These are phyloP conservation scores for Thermomucor indicae-seudaticae DNA, from an alignment of 371 early-diverging fungal genomes.

Conservation along the genomic window DNA sequence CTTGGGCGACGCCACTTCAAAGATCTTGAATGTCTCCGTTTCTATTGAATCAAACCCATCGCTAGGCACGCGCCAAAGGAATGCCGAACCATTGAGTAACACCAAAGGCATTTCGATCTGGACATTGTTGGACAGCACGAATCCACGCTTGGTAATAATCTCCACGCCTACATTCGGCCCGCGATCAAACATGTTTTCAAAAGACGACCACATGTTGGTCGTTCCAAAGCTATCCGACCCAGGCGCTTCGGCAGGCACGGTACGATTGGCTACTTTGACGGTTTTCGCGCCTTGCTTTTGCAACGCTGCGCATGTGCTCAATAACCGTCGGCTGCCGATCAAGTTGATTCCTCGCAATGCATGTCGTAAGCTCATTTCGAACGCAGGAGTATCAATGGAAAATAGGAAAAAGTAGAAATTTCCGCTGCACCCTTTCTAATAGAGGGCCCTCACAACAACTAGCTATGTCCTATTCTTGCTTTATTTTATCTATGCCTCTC, in stretches of 20 bases:
- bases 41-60: slow-evolving; percentile 16
- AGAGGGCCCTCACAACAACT: too few relatives aligned
- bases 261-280: slow-evolving; percentile 9
- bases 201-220: slow-evolving; percentile 17
- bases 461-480: too few relatives aligned
- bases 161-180: slow-evolving; percentile 45
- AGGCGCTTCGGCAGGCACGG: slow-evolving; percentile 12
- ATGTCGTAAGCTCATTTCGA: too few relatives aligned
- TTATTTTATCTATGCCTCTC: too few relatives aligned
- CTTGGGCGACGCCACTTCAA: slow-evolving; percentile 43
- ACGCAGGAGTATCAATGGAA: too few relatives aligned
- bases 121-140: slow-evolving; percentile 45
- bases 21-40: slow-evolving; percentile 35
- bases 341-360: not conserved
- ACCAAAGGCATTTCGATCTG: slow-evolving; percentile 40
- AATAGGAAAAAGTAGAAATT: too few relatives aligned
- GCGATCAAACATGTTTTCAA: slow-evolving; percentile 53
- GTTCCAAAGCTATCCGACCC: slow-evolving; percentile 1
- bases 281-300: too few relatives aligned
- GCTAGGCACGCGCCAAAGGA: slow-evolving; percentile 47
- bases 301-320: too few relatives aligned
- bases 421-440: too few relatives aligned
- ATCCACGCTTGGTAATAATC: slow-evolving; percentile 42
- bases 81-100: slow-evolving; percentile 43
- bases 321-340: not conserved